phyloP scores from a whole-genome alignment of 2,329 filamentous ascomycete species.

The Cladobotryum mycophilum region DNA sequence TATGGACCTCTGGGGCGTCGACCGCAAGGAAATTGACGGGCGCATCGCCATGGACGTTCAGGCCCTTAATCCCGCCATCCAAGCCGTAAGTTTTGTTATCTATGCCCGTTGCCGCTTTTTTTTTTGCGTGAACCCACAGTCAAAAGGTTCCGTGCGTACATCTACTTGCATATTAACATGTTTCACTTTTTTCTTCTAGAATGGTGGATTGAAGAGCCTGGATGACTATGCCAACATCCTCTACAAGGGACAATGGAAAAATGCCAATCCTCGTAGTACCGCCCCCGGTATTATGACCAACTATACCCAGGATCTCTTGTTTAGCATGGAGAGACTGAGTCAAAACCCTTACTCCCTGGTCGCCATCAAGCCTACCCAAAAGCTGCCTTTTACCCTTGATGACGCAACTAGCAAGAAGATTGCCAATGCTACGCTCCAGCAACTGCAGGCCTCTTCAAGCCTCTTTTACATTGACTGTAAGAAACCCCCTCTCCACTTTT shows the following conservation, averaged over 20 bases:
- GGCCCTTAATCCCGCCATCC: constrained; percentile 6
- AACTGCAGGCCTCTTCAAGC: constrained; percentile 29
- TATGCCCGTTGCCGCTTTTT: background rate
- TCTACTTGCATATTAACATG: background rate
- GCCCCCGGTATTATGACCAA: constrained; percentile 32
- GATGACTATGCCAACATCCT: constrained; percentile 33
- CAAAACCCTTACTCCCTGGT: constrained; percentile 35
- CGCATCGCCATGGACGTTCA: constrained; percentile 9
- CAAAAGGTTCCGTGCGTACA: background rate
- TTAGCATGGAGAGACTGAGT: constrained; percentile 43
- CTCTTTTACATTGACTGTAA: constrained; percentile 37
- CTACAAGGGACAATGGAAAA: constrained; percentile 36
- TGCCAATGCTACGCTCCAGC: constrained; percentile 24
- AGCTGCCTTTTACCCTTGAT: constrained; percentile 32
- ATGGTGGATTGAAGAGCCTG: constrained; percentile 23
- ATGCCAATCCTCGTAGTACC: constrained; percentile 26
- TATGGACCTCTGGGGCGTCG: constrained; percentile 12
- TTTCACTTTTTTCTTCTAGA: constrained; percentile 14
- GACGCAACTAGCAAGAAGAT: constrained; percentile 23
- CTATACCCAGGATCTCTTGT: constrained; percentile 39
- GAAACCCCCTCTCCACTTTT: background rate
- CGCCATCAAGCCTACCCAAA: constrained; percentile 23
- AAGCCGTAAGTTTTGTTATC: constrained; percentile 5
- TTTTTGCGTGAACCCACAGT: no score
- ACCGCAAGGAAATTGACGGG: constrained; percentile 12